Percentiles rank a stretch among this genome's conserved stretches.
These are phyloP conservation scores for Serendipita sp. DNA, from an alignment of 768 basidiomycete genomes.

Conservation along the genomic window DNA sequence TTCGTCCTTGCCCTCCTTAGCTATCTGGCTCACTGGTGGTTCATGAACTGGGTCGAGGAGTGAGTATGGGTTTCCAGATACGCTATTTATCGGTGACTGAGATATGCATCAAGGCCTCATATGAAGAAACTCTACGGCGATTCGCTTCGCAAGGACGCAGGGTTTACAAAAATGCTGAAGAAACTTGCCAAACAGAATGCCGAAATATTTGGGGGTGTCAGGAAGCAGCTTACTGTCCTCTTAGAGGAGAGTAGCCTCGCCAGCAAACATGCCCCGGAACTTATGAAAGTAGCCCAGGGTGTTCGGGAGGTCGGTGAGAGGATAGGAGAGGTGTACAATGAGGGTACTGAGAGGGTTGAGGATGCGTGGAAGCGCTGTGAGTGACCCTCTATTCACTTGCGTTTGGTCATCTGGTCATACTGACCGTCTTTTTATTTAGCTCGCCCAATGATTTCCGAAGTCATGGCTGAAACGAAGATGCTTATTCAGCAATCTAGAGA, in stretches of 20 bases:
- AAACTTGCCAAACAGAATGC: constrained; percentile 77
- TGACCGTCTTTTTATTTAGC: constrained; percentile 29
- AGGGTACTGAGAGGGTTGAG: constrained; percentile 83
- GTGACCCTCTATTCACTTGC: constrained; percentile 19
- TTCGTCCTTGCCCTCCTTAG: constrained; percentile 69
- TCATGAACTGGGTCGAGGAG: constrained; percentile 84
- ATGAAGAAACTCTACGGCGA: constrained; percentile 95
- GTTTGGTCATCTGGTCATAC: background rate
- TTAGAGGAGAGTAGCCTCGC: constrained; percentile 27
- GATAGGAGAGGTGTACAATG: constrained; percentile 61
- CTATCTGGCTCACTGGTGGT: constrained; percentile 90
- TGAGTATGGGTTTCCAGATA: constrained; percentile 26
- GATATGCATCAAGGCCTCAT: constrained; percentile 54
- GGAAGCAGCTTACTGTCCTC: background rate
- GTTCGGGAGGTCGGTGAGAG: constrained; percentile 90
- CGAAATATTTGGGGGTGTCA: constrained; percentile 43
- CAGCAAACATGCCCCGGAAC: constrained; percentile 67
- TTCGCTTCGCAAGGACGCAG: constrained; percentile 85
- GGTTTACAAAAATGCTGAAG: constrained; percentile 96
- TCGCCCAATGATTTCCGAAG: constrained; percentile 74
- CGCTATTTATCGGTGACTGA: background rate
- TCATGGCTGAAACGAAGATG: constrained; percentile 85
- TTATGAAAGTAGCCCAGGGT: constrained; percentile 72
- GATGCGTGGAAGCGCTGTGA: constrained; percentile 84
- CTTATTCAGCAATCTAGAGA: constrained; percentile 84